Percentiles rank a stretch among this genome's conserved stretches.
Evolutionary conservation across 208 protist species (phyloP).

Genomic region (Acanthamoeba healyi): DNA sequence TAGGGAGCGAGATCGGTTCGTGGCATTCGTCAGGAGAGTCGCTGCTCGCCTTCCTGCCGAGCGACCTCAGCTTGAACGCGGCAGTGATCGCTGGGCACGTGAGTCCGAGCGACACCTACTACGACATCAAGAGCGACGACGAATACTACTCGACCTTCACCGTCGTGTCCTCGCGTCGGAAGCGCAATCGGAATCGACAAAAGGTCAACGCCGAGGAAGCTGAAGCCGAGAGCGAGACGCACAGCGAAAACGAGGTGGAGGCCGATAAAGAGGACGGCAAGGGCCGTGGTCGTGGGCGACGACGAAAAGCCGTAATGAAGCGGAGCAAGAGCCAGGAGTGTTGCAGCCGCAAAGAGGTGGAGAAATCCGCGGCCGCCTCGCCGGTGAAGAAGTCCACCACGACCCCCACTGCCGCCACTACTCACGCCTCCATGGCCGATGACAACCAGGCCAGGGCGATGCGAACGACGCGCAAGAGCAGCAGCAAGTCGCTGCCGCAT

Average conservation of each 20-base stretch:
- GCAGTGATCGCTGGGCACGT: not conserved
- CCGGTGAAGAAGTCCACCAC: not conserved
- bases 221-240: conserved; percentile 36
- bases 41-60: not conserved
- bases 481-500: conserved; percentile 3
- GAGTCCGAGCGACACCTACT: not conserved
- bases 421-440: not conserved
- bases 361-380: not conserved
- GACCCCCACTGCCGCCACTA: not conserved
- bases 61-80: conserved; percentile 11
- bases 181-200: conserved; percentile 18
- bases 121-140: conserved; percentile 55
- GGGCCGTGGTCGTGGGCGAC: not conserved
- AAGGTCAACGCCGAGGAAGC: not conserved
- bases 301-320: conserved; percentile 36
- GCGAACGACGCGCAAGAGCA: not conserved
- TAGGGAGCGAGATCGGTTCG: conserved; percentile 4
- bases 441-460: not conserved
- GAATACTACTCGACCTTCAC: conserved; percentile 45
- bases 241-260: conserved; percentile 37
- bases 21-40: conserved; percentile 26
- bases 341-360: conserved; percentile 28
- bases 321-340: conserved; percentile 70
- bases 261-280: not conserved
- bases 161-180: conserved; percentile 30